Conservation (phyloP, 805 yeast genomes). For the Kodamaea kakaduensis region DNA sequence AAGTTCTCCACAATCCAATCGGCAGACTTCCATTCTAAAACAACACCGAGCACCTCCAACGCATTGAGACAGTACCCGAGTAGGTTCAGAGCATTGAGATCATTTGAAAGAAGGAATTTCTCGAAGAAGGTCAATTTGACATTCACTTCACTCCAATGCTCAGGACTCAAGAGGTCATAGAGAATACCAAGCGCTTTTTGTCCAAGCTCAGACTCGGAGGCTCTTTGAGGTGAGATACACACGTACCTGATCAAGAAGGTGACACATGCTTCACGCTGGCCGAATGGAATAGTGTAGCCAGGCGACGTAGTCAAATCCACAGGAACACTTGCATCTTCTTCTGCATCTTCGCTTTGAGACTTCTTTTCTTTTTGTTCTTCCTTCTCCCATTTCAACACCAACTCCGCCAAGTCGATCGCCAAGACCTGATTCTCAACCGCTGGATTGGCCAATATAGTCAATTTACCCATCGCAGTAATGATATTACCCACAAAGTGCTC, state of each 20-base stretch:
- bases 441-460: constrained; percentile 73
- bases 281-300: constrained; percentile 60
- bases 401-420: constrained; percentile 86
- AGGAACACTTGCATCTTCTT: constrained; percentile 1
- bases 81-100: constrained; percentile 62
- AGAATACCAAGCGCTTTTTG: constrained; percentile 76
- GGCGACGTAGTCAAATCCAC: constrained; percentile 46
- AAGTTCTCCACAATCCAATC: constrained; percentile 78
- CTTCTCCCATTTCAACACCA: constrained; percentile 82
- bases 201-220: constrained; percentile 79
- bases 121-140: constrained; percentile 86
- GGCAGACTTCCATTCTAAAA: constrained; percentile 69
- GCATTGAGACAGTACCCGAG: constrained; percentile 86
- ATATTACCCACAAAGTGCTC: constrained; percentile 87
- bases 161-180: constrained; percentile 65
- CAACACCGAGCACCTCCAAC: constrained; percentile 79
- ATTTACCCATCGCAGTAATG: constrained; percentile 87
- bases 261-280: constrained; percentile 84
- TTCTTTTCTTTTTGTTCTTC: constrained; percentile 10
- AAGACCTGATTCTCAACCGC: constrained; percentile 76
- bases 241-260: constrained; percentile 84
- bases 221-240: constrained; percentile 80
- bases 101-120: constrained; percentile 75
- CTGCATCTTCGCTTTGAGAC: not conserved
- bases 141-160: constrained; percentile 84